Evolutionary conservation across 2,329 filamentous ascomycete genomes (phyloP).

Genomic region (Aotearoamyces nothofagi): DNA sequence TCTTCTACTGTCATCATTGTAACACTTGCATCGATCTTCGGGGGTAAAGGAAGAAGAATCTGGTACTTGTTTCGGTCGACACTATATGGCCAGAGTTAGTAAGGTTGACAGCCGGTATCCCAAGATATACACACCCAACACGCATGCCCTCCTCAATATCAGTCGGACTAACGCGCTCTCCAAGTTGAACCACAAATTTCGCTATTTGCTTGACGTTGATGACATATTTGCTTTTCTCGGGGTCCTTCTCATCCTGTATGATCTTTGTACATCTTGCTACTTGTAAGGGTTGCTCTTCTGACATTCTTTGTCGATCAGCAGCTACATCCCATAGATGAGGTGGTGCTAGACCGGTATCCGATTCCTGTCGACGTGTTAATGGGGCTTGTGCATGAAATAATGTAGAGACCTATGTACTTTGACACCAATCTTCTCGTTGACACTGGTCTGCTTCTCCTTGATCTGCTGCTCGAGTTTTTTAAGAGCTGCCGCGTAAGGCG

Average conservation of each 20-base stretch:
- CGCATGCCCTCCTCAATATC: slow-evolving; percentile 99
- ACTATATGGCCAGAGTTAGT: slow-evolving; percentile 20
- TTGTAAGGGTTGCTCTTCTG: slow-evolving; percentile 93
- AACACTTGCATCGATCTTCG: slow-evolving; percentile 97
- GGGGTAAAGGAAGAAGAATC: slow-evolving; percentile 87
- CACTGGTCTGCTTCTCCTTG: slow-evolving; percentile 95
- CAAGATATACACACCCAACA: slow-evolving; percentile 51
- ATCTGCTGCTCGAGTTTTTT: slow-evolving; percentile 99
- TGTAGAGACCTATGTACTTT: slow-evolving; percentile 34
- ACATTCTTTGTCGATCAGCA: slow-evolving; percentile 95
- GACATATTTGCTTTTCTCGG: slow-evolving; percentile 98
- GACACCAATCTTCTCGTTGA: slow-evolving; percentile 95
- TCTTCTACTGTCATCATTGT: slow-evolving; percentile 99
- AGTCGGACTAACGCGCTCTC: slow-evolving; percentile 90
- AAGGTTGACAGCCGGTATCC: not conserved
- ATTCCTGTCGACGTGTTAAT: slow-evolving; percentile 49
- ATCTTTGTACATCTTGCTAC: slow-evolving; percentile 98
- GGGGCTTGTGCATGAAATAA: not conserved
- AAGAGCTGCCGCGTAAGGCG: slow-evolving; percentile 81
- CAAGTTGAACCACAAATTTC: slow-evolving; percentile 96
- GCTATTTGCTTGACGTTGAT: slow-evolving; percentile 99
- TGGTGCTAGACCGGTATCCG: slow-evolving; percentile 92
- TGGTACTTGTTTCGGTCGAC: slow-evolving; percentile 99
- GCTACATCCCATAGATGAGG: slow-evolving; percentile 98
- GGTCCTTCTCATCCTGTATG: slow-evolving; percentile 89